Evolutionary conservation across 2,329 filamentous ascomycete species (phyloP), one percentile per base, ranked within the genome.

Genomic region (Neocatenulostroma microsporum): DNA sequence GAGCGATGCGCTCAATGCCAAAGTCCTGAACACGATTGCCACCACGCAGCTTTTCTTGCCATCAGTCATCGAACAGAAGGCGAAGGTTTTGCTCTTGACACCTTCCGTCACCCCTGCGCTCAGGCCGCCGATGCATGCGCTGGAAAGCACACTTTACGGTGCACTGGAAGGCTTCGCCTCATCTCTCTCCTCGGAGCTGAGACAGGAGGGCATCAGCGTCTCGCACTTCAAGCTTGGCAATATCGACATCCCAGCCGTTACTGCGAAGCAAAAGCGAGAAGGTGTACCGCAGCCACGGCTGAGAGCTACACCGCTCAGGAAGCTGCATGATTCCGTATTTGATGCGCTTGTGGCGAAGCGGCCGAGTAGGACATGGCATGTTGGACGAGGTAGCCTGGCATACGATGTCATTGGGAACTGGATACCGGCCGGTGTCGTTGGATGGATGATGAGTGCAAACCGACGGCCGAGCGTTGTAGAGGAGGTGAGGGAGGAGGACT

Each of bases 1-100:
- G 67, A 84, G 85, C 46, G 86, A 95, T 56, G 81, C 87, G 21
- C 78, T 96, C 60, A 94, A 95, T 61, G 89, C 86, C n/a, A 88
- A 94, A 54, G 74, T 98, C 11, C 73, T 96, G 37, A 83, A 87
- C 39, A 89, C 89, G 1, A 86, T 96, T 48, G 74, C 94, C 35
- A 87, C 84, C 4, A 80, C 88, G 25, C 88, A 95, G 63, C 76
- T 84, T 36, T 91, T 96, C 64, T 71, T 96, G 7, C 67, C 70
- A 53, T 53, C 62, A 50, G 45, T 73, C 57, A 51, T 58, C 58
- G 68, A 62, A 62, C 73, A 65, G 67, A 51, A 76, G 69, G 53
- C 82, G 70, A 56, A 82, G 49, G 72, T 93, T 23, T 68, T 93
- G 32, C 72, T 91, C 50, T 78, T 91, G 49, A 88, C 84, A 3